A percentile compares a stretch with the other conserved stretches of the same genome.
phyloP scores from a whole-genome alignment of 345 rosid species.

The Citrus hindsii region DNA sequence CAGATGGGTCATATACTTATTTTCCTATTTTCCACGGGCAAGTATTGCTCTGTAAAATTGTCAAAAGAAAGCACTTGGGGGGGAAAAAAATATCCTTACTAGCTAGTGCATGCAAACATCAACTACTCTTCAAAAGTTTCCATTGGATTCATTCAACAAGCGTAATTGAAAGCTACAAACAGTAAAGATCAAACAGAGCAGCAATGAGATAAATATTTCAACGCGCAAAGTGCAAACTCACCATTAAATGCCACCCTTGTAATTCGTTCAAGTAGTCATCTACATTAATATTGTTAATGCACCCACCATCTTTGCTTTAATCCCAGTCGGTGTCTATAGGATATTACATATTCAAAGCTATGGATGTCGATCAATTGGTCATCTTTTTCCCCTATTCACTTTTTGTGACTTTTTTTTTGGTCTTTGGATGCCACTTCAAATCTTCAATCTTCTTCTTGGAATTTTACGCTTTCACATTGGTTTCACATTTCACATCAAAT shows the following conservation, averaged over 20 bases:
- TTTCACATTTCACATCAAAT: neutral
- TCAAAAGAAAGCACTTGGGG: neutral
- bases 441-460: neutral
- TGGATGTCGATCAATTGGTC: neutral
- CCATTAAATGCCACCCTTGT: neutral
- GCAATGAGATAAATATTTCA: neutral
- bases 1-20: too few relatives aligned
- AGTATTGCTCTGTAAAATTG: neutral
- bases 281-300: neutral
- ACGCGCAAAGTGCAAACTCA: neutral
- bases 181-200: neutral
- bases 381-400: neutral
- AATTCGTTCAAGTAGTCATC: neutral
- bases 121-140: neutral
- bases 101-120: neutral
- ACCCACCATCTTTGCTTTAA: too few relatives aligned
- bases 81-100: neutral
- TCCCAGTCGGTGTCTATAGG: too few relatives aligned
- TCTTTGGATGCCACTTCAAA: neutral
- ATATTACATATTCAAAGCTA: neutral
- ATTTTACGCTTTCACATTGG: constrained; percentile 5
- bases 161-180: too few relatives aligned
- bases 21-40: neutral
- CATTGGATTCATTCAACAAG: neutral
- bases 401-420: too few relatives aligned